Base-by-base conservation (phyloP, 2,329 filamentous ascomycete species). In the Penicillium sp. region DNA sequence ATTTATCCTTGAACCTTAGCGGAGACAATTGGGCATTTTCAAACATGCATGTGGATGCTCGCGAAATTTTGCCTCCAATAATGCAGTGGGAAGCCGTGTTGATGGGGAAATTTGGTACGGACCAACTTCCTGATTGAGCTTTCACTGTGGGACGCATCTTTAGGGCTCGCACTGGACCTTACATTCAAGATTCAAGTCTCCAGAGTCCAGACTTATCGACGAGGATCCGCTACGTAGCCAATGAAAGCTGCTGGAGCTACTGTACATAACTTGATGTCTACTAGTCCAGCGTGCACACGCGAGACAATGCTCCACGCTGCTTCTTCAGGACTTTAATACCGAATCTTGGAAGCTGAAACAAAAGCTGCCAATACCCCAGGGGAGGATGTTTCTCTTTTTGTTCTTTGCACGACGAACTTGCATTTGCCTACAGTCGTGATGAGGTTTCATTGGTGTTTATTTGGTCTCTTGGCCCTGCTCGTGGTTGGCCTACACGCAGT, bases 261-360 rank as follows among this genome's bases (percentile, higher is more conserved):
- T 31, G 31, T 31, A 31, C 31, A 19, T 18, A 56, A 39, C 31
- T 54, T n/a, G 31, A 54, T 13, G 51, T 18, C 16, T 22, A 22
- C 22, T 22, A 22, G 22, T 22, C 22, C 24, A 22, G 10, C n/a
- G n/a, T 16, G 19, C 43, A 2, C 52, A 50, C 33, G 33, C 49
- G 46, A 55, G 41, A 59, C 52, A 43, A 22, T 53, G 27, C 36
- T 54, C 56, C 59, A 61, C 50, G 53, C 50, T 53, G 10, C 41
- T 51, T 6, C 47, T 46, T 37, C 7, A 6, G 50, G 54, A n/a
- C 24, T 31, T 47, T 35, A 22, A 43, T 47, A 43, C 49, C 41
- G 51, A 57, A 31, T 31, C 31, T 31, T 31, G 31, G 31, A 31
- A 24, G 37, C 19, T 39, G 11, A 44, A 60, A 60, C 51, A 59